Base-by-base conservation (phyloP, 129 eudicot genomes). In the Sambucus nigra region DNA sequence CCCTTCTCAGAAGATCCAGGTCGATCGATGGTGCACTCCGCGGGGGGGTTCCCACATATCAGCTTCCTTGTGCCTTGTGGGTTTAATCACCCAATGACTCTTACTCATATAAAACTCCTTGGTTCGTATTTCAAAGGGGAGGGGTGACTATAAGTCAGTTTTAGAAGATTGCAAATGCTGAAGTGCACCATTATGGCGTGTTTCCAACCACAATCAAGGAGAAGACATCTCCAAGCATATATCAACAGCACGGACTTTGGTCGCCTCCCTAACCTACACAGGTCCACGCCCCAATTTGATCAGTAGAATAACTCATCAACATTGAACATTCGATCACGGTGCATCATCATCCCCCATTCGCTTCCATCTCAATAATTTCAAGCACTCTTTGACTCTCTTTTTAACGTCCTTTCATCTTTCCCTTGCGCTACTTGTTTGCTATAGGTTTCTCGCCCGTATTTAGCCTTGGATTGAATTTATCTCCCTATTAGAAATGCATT, bases 21-120 rank as follows among this genome's bases (percentile, higher is more conserved):
- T n/a, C 41, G 12, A 10, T 33, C 41, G 13, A 2, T 47, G n/a
- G n/a, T n/a, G n/a, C n/a, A n/a, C n/a, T n/a, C n/a, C n/a, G n/a
- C n/a, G n/a, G n/a, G n/a, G n/a, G 56, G 66, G 56, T 45, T 60
- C 53, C 69, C 61, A 13, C 69, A 46, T 41, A 53, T 64, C 54
- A 65, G 63, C 48, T 54, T 65, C 55, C 70, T 65, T 54, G 55
- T 63, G 63, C 70, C 61, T 64, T 64, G n/a, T n/a, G n/a, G n/a
- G n/a, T n/a, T n/a, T n/a, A n/a, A n/a, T n/a, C n/a, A n/a, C n/a
- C n/a, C n/a, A n/a, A n/a, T n/a, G n/a, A n/a, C n/a, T n/a, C n/a
- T n/a, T n/a, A n/a, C n/a, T n/a, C n/a, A n/a, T n/a, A n/a, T n/a
- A n/a, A n/a, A n/a, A n/a, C n/a, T n/a, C n/a, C n/a, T n/a, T n/a